Percentiles rank a stretch among this genome's conserved stretches.
These are phyloP conservation scores for Tylopilus plumbeoviolaceoides DNA, from an alignment of 768 basidiomycete genomes.

Conservation along the genomic window DNA sequence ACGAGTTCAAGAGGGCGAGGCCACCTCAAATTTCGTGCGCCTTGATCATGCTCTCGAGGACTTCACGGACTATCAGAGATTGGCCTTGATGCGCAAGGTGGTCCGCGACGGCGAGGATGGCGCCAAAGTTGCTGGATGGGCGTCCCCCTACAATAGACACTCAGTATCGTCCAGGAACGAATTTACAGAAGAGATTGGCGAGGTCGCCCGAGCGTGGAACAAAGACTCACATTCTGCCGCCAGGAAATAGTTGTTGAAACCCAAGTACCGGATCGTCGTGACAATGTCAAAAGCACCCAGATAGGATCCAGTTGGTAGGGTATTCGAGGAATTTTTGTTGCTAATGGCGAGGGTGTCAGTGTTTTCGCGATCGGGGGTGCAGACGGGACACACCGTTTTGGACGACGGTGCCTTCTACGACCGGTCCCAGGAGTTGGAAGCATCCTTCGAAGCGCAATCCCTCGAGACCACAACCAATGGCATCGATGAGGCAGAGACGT, in stretches of 20 bases:
- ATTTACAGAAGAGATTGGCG: background rate
- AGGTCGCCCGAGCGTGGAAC: background rate
- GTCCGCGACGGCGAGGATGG: slow-evolving; percentile 89
- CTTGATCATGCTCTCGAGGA: slow-evolving; percentile 90
- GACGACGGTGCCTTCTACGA: slow-evolving; percentile 87
- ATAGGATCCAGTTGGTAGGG: slow-evolving; percentile 89
- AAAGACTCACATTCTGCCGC: slow-evolving; percentile 73
- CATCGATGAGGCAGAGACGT: slow-evolving; percentile 87
- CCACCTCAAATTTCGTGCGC: too few species aligned
- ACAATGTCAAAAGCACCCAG: slow-evolving; percentile 96
- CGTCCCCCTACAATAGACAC: slow-evolving; percentile 64
- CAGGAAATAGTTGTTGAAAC: slow-evolving; percentile 92
- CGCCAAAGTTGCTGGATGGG: slow-evolving; percentile 90
- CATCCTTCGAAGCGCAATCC: slow-evolving; percentile 85
- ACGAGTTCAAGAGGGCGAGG: slow-evolving; percentile 88
- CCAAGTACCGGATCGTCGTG: slow-evolving; percentile 89
- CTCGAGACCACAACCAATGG: slow-evolving; percentile 89
- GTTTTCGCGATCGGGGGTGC: background rate
- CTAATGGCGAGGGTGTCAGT: slow-evolving; percentile 36
- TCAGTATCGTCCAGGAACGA: background rate
- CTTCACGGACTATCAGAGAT: slow-evolving; percentile 70
- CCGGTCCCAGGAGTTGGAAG: slow-evolving; percentile 76
- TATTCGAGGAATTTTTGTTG: slow-evolving; percentile 86
- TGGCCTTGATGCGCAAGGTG: slow-evolving; percentile 82
- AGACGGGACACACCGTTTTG: slow-evolving; percentile 64